Percentiles rank a stretch among this genome's conserved stretches.
Conservation (phyloP, 2,329 filamentous ascomycete species). For the Aspergillus sclerotialis region DNA sequence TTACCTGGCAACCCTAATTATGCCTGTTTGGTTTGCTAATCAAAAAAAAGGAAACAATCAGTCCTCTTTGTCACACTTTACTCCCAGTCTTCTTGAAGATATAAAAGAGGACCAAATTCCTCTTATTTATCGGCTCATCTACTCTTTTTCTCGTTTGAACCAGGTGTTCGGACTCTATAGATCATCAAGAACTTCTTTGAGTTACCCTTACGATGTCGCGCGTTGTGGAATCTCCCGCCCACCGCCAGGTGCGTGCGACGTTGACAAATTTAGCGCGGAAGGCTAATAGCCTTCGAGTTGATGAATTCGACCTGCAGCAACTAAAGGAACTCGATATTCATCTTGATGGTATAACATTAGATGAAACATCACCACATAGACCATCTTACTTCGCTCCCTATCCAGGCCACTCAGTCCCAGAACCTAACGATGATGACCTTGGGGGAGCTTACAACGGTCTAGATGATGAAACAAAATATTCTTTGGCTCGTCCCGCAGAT, state of each 20-base stretch:
- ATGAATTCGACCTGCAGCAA: constrained; percentile 4
- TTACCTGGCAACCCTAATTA: not conserved
- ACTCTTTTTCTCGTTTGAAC: not conserved
- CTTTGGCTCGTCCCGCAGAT: constrained; percentile 3
- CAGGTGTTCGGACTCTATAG: not conserved
- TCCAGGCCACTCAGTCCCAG: constrained; percentile 1
- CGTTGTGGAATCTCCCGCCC: constrained; percentile 2
- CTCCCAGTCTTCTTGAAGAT: not conserved
- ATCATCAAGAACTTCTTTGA: not conserved
- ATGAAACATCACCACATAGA: constrained; percentile 1
- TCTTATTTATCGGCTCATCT: not conserved
- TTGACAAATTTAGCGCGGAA: constrained; percentile 1
- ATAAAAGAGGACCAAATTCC: not conserved
- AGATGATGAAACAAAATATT: constrained; percentile 2
- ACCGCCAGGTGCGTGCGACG: constrained; percentile 1
- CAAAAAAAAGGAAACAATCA: not conserved
- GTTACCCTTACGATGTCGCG: not conserved
- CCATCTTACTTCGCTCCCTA: constrained; percentile 5
- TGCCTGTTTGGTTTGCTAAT: not conserved
- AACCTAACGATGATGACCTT: constrained; percentile 3
- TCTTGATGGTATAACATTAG: constrained; percentile 1
- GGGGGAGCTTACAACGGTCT: constrained; percentile 1
- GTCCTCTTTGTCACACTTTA: not conserved
- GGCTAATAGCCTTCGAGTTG: constrained; percentile 2
- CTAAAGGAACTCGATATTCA: constrained; percentile 1